Evolutionary conservation across 1,284 basidiomycete species (phyloP), one percentile per base, ranked within the genome.

Genomic region (Malassezia restricta): DNA sequence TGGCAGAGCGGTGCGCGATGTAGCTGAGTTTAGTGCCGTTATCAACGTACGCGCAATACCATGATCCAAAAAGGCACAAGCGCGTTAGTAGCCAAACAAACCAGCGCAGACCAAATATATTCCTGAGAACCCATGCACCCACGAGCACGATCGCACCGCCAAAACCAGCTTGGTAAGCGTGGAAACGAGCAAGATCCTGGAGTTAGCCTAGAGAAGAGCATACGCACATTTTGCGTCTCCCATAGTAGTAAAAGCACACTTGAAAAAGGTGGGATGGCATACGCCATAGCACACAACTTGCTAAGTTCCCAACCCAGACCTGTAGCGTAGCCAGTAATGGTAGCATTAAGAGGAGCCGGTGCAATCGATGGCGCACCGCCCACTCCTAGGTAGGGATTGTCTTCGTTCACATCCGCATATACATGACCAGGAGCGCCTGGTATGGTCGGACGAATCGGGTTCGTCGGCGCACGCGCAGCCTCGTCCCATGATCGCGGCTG

Each of bases 171-270:
- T 64, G 62, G 38, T 63, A 64, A n/a, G 58, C 62, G 40, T 64
- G 62, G 43, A 64, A 64, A 9, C 62, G 54, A 3, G 55, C 61
- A 14, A 64, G 49, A 49, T 64, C 62, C 56, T 63, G 47, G 0
- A 14, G 29, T 42, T 1, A 40, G 29, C n/a, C 39, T 33, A 17
- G 7, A 9, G 12, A 15, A 35, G 33, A 35, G 9, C 12, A 6
- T 5, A 43, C 59, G 27, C 43, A 61, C 59, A 49, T 62, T 62
- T 31, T 58, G 43, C 2, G 62, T 64, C 39, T 63, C 61, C 9
- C 43, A 51, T 11, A 64, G 51, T 14, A 63, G 47, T 6, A 63
- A 43, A 6, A 50, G n/a, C 3, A 61, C 52, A 32, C 58, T 54
- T 5, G 61, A 47, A 28, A 64, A 57, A 6, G 58, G 61, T 9